Percentiles rank a stretch among this genome's conserved stretches.
Conservation (phyloP, 2,329 filamentous ascomycete species). For the Dactylonectria macrodidyma region DNA sequence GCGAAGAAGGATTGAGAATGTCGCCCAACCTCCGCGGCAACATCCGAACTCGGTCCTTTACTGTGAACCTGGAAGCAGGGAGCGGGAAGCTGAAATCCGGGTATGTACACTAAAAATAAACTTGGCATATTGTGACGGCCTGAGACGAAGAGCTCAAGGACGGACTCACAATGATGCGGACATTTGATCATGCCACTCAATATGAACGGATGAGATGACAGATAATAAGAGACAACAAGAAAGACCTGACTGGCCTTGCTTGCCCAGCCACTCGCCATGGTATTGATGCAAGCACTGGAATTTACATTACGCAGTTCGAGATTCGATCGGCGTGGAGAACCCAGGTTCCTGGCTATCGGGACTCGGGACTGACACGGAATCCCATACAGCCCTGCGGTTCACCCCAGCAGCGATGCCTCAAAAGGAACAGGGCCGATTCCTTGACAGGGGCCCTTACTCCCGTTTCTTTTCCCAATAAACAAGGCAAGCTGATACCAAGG, state of each 20-base stretch:
- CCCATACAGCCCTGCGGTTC: background rate
- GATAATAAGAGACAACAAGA: conserved; percentile 2
- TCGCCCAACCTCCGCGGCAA: background rate
- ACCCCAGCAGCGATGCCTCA: too few species aligned
- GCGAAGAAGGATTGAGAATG: conserved; percentile 32
- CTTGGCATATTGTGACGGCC: background rate
- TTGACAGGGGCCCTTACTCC: background rate
- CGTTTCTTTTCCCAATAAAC: background rate
- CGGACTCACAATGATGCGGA: conserved; percentile 17
- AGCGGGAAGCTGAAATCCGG: conserved; percentile 4
- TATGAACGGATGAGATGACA: conserved; percentile 22
- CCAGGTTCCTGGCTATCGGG: conserved; percentile 7
- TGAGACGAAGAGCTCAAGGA: background rate
- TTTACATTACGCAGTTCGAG: background rate
- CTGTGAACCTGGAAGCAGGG: too few species aligned
- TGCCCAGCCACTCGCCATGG: background rate
- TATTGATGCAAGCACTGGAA: background rate
- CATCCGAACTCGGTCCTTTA: conserved; percentile 6
- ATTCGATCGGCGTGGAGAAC: conserved; percentile 4
- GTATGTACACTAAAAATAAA: conserved; percentile 39
- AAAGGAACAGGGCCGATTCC: too few species aligned
- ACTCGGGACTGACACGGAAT: background rate
- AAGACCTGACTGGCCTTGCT: background rate
- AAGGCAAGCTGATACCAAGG: too few species aligned
- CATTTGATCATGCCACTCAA: conserved; percentile 17